Base-by-base conservation (phyloP, 345 rosid genomes). In the Brassica napus region DNA sequence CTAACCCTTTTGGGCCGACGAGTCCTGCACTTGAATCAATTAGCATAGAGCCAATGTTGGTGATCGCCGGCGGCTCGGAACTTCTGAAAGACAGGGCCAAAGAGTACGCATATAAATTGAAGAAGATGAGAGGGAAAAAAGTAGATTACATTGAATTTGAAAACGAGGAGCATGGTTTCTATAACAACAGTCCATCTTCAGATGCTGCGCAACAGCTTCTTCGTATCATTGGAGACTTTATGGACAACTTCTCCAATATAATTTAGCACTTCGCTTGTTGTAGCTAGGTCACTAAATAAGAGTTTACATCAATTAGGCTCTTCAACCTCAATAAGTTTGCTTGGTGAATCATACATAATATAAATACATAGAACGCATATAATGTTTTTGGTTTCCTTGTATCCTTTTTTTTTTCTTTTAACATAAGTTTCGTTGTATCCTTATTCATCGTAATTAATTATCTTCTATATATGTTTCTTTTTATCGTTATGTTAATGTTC, bases 1-100 rank as follows among this genome's bases (percentile, higher is more conserved):
- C 88, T 11, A 94, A 94, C 79, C 98, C 98, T 18, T 90, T 92
- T 55, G 98, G 95, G 67, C 90, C 91, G 0, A 61, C 2, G 26
- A 91, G 92, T 83, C 85, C 83, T 47, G 79, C 75, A 55, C 86
- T 91, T 0, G 85, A 91, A 66, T 6, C 65, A 1, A 64, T 84
- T 26, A 75, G 8, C 4, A 81, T 89, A 49, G 94, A 82, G 39
- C 94, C 96, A 3, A 80, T 94, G 69, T 66, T 92, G 83, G 94
- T 89, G 21, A 80, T 90, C 2, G 91, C 78, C 1, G 98, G 97
- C 0, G 82, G 88, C 18, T 68, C 72, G 24, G 97, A 94, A 74
- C 75, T 94, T 71, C 14, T 92, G 79, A 90, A 77, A 77, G 97
- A 94, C 57, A 86, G 98, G 66, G 92, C 81, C 18, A 62, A 86